Evolutionary conservation across 1,284 basidiomycete genomes (phyloP).

Genomic region (Apiotrichum sp.): DNA sequence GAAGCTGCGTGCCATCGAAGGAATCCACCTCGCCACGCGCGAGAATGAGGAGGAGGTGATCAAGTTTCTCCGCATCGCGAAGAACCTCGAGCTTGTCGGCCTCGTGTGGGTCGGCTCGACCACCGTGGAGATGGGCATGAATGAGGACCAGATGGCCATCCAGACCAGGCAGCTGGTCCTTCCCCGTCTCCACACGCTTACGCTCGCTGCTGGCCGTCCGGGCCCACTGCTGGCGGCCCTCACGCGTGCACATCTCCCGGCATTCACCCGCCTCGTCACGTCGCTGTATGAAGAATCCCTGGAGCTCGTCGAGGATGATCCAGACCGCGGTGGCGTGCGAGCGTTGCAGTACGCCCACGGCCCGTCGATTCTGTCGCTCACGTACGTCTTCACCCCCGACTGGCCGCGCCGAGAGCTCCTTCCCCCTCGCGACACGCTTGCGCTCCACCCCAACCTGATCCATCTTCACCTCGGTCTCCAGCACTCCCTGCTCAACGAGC

Average conservation of each 20-base stretch:
- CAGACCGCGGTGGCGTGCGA: conserved; percentile 49
- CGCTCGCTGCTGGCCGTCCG: conserved; percentile 60
- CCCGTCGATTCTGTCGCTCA: conserved; percentile 55
- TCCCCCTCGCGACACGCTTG: conserved; percentile 51
- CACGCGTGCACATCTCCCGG: conserved; percentile 58
- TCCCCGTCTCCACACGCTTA: conserved; percentile 58
- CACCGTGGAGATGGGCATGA: conserved; percentile 17
- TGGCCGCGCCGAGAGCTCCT: conserved; percentile 64
- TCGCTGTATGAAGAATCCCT: conserved; percentile 43
- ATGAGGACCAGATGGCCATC: neutral
- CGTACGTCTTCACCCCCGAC: conserved; percentile 52
- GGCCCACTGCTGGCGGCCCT: conserved; percentile 61
- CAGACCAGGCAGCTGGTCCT: conserved; percentile 48
- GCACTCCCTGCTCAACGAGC: conserved; percentile 27
- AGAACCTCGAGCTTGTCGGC: conserved; percentile 61
- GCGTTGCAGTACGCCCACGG: conserved; percentile 64
- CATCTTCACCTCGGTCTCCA: conserved; percentile 30
- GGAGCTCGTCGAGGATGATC: conserved; percentile 9
- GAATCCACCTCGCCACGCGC: conserved; percentile 52
- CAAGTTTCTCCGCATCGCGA: conserved; percentile 55
- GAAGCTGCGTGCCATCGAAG: conserved; percentile 56
- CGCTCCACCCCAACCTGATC: conserved; percentile 40
- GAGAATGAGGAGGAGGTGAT: conserved; percentile 45
- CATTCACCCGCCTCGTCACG: conserved; percentile 61
- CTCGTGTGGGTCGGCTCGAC: conserved; percentile 54